Percentiles rank a stretch among this genome's conserved stretches.
phyloP scores from a whole-genome alignment of 2,329 filamentous ascomycete species.

The Verticillium albo-atrum region DNA sequence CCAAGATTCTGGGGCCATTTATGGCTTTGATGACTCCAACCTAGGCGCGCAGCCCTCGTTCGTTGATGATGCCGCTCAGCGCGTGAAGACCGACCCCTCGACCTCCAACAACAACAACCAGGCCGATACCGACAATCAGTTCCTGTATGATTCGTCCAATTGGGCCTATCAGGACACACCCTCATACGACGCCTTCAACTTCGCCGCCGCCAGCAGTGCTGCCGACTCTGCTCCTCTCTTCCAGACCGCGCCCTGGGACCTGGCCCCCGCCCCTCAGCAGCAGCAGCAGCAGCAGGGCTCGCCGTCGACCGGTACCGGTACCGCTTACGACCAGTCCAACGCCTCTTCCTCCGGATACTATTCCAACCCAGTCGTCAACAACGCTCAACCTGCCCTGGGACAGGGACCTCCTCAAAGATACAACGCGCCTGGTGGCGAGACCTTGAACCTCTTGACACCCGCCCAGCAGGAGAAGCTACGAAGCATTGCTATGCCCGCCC shows the following conservation, averaged over 20 bases:
- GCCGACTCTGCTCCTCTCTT: slow-evolving; percentile 26
- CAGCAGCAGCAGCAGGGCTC: slow-evolving; percentile 12
- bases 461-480: slow-evolving; percentile 58
- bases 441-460: slow-evolving; percentile 39
- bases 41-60: slow-evolving; percentile 22
- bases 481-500: slow-evolving; percentile 60
- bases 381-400: neutral
- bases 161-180: slow-evolving; percentile 47
- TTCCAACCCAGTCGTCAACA: slow-evolving; percentile 20
- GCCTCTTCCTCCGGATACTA: slow-evolving; percentile 31
- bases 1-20: slow-evolving; percentile 36
- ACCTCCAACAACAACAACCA: slow-evolving; percentile 18
- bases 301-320: neutral
- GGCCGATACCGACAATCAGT: slow-evolving; percentile 23
- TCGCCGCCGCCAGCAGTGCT: slow-evolving; percentile 27
- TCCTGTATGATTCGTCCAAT: slow-evolving; percentile 29
- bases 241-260: slow-evolving; percentile 28
- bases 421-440: slow-evolving; percentile 2
- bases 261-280: slow-evolving; percentile 28
- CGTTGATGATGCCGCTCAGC: slow-evolving; percentile 20
- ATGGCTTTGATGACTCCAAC: slow-evolving; percentile 39
- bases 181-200: slow-evolving; percentile 35
- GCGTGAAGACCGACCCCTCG: slow-evolving; percentile 9
- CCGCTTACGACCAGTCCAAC: slow-evolving; percentile 26
- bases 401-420: slow-evolving; percentile 9